A percentile compares a stretch with the other conserved stretches of the same genome.
These are phyloP conservation scores for Daldinia concentrica DNA, from an alignment of 495 filamentous ascomycete genomes.

Conservation along the genomic window DNA sequence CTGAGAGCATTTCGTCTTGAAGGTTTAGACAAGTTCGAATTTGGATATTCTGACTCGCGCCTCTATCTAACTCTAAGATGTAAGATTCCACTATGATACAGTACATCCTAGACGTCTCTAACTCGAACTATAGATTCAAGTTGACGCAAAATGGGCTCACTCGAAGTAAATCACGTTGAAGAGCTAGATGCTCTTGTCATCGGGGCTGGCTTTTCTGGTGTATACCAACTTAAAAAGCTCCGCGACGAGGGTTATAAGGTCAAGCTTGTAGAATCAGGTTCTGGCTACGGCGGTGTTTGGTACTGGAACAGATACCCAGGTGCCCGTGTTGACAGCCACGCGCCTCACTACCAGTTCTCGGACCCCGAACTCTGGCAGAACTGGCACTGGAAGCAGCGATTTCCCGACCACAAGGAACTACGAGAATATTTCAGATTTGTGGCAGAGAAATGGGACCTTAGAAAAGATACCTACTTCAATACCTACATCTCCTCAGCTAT, in stretches of 20 bases:
- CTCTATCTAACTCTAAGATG: background rate
- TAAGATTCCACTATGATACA: background rate
- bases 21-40: background rate
- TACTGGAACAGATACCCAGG: conserved; percentile 65
- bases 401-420: conserved; percentile 61
- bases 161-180: conserved; percentile 18
- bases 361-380: conserved; percentile 62
- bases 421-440: conserved; percentile 65
- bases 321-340: conserved; percentile 60
- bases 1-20: background rate
- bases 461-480: conserved; percentile 62
- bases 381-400: conserved; percentile 63
- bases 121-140: background rate
- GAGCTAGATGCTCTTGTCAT: conserved; percentile 63
- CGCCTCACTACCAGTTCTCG: conserved; percentile 62
- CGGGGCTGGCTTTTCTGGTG: conserved; percentile 60
- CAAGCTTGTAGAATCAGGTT: conserved; percentile 59
- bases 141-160: conserved; percentile 32
- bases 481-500: conserved; percentile 57
- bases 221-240: conserved; percentile 47
- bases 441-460: conserved; percentile 58
- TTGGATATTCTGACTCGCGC: background rate
- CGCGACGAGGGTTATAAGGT: conserved; percentile 46
- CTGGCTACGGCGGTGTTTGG: conserved; percentile 63
- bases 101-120: background rate